Percentiles rank a stretch among this genome's conserved stretches.
These are phyloP conservation scores for Wickerhamomyces sp. DNA, from an alignment of 1,139 yeast species.

Conservation along the genomic window DNA sequence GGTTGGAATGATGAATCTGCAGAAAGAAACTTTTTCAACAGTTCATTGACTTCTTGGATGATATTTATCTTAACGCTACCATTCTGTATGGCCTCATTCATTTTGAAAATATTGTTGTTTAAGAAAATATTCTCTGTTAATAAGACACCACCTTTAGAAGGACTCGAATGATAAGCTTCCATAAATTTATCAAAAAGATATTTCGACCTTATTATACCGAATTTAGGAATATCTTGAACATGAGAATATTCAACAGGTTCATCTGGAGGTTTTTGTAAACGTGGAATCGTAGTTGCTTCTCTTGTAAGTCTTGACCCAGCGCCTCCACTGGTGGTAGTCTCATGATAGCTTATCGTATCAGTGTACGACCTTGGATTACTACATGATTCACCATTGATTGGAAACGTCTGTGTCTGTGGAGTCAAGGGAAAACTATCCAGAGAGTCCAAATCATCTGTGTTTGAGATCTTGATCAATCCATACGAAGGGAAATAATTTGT, in stretches of 20 bases:
- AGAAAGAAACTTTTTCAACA: constrained; percentile 7
- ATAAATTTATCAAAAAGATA: constrained; percentile 7
- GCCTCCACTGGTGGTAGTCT: background rate
- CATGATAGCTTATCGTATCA: background rate
- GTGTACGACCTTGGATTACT: background rate
- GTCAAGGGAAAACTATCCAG: constrained; percentile 5
- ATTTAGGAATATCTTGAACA: constrained; percentile 1
- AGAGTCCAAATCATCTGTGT: constrained; percentile 11
- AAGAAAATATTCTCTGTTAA: constrained; percentile 6
- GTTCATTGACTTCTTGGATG: constrained; percentile 12
- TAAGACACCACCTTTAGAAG: constrained; percentile 6
- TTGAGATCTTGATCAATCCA: constrained; percentile 19
- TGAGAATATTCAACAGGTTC: background rate
- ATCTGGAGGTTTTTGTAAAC: no score
- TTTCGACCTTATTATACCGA: constrained; percentile 5
- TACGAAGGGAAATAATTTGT: constrained; percentile 14
- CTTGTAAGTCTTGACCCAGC: background rate
- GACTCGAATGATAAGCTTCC: constrained; percentile 8
- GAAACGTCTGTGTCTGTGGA: no score
- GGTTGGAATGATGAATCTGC: background rate
- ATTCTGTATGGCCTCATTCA: constrained; percentile 6
- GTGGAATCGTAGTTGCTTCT: no score
- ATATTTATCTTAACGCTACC: constrained; percentile 15
- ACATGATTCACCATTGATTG: background rate
- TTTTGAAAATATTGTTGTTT: constrained; percentile 6